Evolutionary conservation across 495 filamentous ascomycete species (phyloP).

Genomic region (Neurospora sublineolata): DNA sequence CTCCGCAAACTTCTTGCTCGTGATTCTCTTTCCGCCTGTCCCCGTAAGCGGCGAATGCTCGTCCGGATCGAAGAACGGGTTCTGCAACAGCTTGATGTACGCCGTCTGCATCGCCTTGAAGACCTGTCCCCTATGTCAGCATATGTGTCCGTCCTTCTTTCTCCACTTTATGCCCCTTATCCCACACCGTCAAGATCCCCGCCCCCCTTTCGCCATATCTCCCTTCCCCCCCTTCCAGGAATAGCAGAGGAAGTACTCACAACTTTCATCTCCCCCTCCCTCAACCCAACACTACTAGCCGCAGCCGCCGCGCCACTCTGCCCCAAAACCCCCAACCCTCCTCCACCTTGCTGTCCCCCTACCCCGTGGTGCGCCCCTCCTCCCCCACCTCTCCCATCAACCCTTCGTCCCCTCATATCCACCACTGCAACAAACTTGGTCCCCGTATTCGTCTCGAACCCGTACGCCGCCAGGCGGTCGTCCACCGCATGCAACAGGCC

Average conservation of each 20-base stretch:
- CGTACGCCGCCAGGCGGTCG: constrained; percentile 82
- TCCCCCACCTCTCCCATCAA: constrained; percentile 16
- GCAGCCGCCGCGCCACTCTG: constrained; percentile 17
- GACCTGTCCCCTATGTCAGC: constrained; percentile 39
- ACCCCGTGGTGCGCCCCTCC: constrained; percentile 3
- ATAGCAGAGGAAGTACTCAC: constrained; percentile 17
- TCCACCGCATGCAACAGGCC: constrained; percentile 87
- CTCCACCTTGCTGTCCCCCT: constrained; percentile 1
- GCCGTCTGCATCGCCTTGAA: constrained; percentile 85
- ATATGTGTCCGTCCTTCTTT: not conserved
- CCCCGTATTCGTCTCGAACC: constrained; percentile 95
- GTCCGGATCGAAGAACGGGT: constrained; percentile 90
- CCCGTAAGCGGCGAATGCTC: constrained; percentile 51
- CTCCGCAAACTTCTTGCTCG: constrained; percentile 63
- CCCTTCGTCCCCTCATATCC: constrained; percentile 59
- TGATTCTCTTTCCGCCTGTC: constrained; percentile 55
- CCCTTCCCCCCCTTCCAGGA: not conserved
- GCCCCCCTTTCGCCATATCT: not conserved
- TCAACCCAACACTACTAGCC: constrained; percentile 41
- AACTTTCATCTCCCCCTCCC: constrained; percentile 72
- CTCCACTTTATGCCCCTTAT: not conserved
- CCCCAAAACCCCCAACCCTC: not conserved
- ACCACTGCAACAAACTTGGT: constrained; percentile 80
- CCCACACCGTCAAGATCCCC: not conserved
- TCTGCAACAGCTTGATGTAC: constrained; percentile 80